Evolutionary conservation across 2,329 filamentous ascomycete genomes (phyloP).

Genomic region (Aspergillus fumigatiaffinis): DNA sequence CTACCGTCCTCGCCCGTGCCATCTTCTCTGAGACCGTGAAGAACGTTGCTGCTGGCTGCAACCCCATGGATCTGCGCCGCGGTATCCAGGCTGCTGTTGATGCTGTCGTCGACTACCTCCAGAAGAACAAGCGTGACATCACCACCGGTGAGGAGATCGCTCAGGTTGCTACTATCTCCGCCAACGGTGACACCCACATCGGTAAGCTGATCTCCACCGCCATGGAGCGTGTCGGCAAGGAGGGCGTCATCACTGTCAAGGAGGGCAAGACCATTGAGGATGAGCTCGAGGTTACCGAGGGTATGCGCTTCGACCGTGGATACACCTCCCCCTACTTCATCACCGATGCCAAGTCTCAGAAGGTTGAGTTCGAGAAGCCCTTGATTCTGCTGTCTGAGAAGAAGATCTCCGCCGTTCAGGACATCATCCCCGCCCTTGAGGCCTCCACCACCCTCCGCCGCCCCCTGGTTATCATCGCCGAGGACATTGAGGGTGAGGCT

Average conservation of each 20-base stretch:
- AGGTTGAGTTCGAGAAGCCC: conserved; percentile 99
- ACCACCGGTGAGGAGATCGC: conserved; percentile 96
- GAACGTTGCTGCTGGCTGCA: conserved; percentile 98
- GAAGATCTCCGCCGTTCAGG: conserved; percentile 99
- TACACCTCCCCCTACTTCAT: conserved; percentile 99
- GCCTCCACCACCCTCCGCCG: conserved; percentile 92
- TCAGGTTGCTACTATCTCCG: conserved; percentile 96
- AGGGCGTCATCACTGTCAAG: conserved; percentile 99
- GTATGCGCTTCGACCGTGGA: conserved; percentile 99
- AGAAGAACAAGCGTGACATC: conserved; percentile 95
- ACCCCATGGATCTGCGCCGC: conserved; percentile 97
- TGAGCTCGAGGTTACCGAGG: conserved; percentile 98
- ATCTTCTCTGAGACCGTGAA: conserved; percentile 99
- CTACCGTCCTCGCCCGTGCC: conserved; percentile 91
- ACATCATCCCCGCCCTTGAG: conserved; percentile 97
- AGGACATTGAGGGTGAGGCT: conserved; percentile 98
- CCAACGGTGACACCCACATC: conserved; percentile 94
- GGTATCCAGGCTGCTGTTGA: conserved; percentile 97
- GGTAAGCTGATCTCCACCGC: conserved; percentile 94
- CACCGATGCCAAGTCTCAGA: conserved; percentile 96
- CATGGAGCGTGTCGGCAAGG: conserved; percentile 99
- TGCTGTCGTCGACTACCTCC: conserved; percentile 87
- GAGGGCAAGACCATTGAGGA: conserved; percentile 98
- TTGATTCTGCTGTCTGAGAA: conserved; percentile 98
- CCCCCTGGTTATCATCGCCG: conserved; percentile 95